phyloP scores from a whole-genome alignment of 2,329 filamentous ascomycete genomes.

The Diplodia scrobiculata region DNA sequence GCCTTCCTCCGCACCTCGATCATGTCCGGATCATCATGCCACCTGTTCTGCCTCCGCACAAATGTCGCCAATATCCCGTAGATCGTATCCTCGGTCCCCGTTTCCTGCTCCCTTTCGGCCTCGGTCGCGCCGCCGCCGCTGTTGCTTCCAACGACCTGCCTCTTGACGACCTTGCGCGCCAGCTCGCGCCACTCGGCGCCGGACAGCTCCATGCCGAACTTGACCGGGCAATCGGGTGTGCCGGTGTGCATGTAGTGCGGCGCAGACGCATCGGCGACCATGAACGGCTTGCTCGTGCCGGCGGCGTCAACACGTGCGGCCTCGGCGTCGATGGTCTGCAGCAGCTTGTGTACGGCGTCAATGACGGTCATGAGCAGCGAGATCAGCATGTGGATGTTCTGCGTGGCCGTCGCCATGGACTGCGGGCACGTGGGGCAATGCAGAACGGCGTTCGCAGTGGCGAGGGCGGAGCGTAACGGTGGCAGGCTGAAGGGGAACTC shows the following conservation, averaged over 20 bases:
- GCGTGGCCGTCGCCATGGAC: constrained; percentile 47
- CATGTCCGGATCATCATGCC: constrained; percentile 40
- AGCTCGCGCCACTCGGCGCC: constrained; percentile 49
- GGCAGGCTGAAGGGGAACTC: constrained; percentile 49
- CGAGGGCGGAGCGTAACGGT: constrained; percentile 48
- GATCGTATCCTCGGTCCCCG: constrained; percentile 39
- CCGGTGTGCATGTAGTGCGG: constrained; percentile 50
- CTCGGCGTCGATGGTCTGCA: constrained; percentile 48
- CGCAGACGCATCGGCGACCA: constrained; percentile 48
- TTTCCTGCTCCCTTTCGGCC: constrained; percentile 12
- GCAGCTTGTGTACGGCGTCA: constrained; percentile 47
- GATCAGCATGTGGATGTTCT: constrained; percentile 50
- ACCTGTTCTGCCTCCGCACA: constrained; percentile 48
- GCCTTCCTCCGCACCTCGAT: constrained; percentile 11
- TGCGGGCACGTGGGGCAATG: constrained; percentile 49
- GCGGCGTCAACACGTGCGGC: constrained; percentile 38
- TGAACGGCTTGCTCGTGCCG: constrained; percentile 47
- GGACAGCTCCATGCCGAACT: constrained; percentile 50
- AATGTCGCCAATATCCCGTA: constrained; percentile 44
- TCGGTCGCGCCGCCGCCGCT: constrained; percentile 35
- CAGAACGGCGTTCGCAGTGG: constrained; percentile 45
- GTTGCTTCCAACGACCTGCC: constrained; percentile 42
- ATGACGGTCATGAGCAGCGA: constrained; percentile 48
- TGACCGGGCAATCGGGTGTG: constrained; percentile 47
- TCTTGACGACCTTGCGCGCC: constrained; percentile 50